Evolutionary conservation across 2,329 filamentous ascomycete species (phyloP).

Genomic region (Botryotinia convoluta): DNA sequence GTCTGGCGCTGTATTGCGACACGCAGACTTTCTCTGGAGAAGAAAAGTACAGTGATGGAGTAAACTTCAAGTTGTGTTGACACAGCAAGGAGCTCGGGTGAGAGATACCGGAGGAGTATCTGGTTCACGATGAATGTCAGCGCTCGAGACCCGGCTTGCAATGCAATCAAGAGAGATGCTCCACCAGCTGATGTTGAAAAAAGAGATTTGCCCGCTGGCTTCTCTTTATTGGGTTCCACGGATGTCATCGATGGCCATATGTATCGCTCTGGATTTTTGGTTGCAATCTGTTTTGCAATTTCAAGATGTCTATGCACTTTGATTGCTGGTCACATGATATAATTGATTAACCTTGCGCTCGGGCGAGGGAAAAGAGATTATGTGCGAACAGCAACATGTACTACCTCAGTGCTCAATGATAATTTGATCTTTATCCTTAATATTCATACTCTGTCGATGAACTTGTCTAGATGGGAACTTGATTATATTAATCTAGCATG

Average conservation of each 20-base stretch:
- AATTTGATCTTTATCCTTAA: not conserved
- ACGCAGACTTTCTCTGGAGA: conserved; percentile 84
- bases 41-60: conserved; percentile 90
- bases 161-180: conserved; percentile 63
- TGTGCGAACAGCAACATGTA: not conserved
- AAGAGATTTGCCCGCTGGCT: conserved; percentile 5
- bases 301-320: not conserved
- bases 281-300: not conserved
- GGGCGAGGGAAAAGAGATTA: not conserved
- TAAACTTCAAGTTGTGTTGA: conserved; percentile 91
- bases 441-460: not conserved
- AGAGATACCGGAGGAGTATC: conserved; percentile 81
- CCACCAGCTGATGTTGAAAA: conserved; percentile 30
- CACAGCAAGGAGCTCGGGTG: conserved; percentile 78
- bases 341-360: not conserved
- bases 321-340: not conserved
- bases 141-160: conserved; percentile 83
- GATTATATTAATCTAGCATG: not conserved
- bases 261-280: not conserved
- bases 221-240: not conserved
- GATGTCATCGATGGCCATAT: not conserved
- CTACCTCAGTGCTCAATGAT: not conserved
- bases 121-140: conserved; percentile 93
- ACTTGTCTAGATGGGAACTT: not conserved
- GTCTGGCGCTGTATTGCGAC: conserved; percentile 84